Evolutionary conservation across 805 yeast genomes (phyloP), one percentile per base, ranked within the genome.

Genomic region (Isabelozyma gotoi): DNA sequence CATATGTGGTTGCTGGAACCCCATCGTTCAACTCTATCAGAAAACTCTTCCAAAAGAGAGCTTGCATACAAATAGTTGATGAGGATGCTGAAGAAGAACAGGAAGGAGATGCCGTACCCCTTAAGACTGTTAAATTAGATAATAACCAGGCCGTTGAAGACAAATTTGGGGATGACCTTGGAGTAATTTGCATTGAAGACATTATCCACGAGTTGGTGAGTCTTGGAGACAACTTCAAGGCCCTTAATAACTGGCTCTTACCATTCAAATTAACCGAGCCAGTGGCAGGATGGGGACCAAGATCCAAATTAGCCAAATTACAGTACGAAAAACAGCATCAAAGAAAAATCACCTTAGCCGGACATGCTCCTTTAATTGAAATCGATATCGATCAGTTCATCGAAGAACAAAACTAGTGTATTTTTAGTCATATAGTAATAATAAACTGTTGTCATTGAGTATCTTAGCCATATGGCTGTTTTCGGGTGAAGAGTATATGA

Each of bases 121-220:
- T 58, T 11, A 71, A 68, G 38, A 68, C 71, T 39, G 63, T 76
- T 33, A 76, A 81, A 45, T 67, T 87, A 53, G 87, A 86, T 62
- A 89, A 84, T 64, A 87, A 87, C 69, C 82, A 80, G 54, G 65
- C 82, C 33, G 83, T 87, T 41, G 95, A 87, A 67, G 90, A 85
- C 55, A 70, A 73, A 55, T 73, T 87, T 48, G 86, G 84, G 7
- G 67, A 63, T 39, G 65, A 62, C 33, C 68, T 72, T 42, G 90
- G 92, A 20, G 69, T 84, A 47, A 81, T 87, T 49, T 87, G 95
- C 78, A 77, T 85, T 15, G 94, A 87, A 68, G 95, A 87, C 65
- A 73, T 87, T 44, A 78, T 87, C 42, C 88, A 83, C 57, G 92
- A 86, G 65, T 73, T 87, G 42, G 73, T 71, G 16, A 62, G 81